Evolutionary conservation across 2,329 filamentous ascomycete genomes (phyloP).

Genomic region (Shiraia sp.): DNA sequence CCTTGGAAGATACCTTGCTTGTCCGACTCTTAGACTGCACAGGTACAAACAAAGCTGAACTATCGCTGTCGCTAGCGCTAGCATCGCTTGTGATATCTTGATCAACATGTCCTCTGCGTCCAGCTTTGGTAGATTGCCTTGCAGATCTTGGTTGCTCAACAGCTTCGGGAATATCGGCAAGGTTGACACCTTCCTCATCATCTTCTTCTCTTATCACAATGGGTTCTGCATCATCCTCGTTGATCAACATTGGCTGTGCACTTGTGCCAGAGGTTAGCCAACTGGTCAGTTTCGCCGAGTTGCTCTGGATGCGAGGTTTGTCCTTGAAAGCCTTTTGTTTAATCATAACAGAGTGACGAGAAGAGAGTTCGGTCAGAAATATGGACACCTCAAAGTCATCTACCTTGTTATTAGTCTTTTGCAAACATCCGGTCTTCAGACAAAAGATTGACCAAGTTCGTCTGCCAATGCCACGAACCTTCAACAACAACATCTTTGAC

Average conservation of each 20-base stretch:
- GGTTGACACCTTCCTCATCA: conserved; percentile 55
- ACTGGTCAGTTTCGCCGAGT: conserved; percentile 51
- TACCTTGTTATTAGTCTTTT: conserved; percentile 43
- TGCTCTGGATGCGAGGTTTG: conserved; percentile 50
- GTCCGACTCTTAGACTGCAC: conserved; percentile 21
- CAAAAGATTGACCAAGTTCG: background rate
- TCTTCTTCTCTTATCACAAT: conserved; percentile 60
- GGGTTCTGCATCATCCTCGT: conserved; percentile 50
- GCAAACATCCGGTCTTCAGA: too few relatives aligned
- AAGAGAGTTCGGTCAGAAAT: conserved; percentile 85
- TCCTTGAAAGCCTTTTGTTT: conserved; percentile 75
- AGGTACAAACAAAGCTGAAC: conserved; percentile 33
- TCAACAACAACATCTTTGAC: conserved; percentile 86
- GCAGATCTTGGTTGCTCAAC: conserved; percentile 11
- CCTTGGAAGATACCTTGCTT: conserved; percentile 10
- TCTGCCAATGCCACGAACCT: conserved; percentile 59
- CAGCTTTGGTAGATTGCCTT: conserved; percentile 17
- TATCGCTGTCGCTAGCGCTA: conserved; percentile 37
- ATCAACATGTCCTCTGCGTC: conserved; percentile 13
- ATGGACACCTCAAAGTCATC: conserved; percentile 96
- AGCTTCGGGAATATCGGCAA: conserved; percentile 62
- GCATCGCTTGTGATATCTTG: conserved; percentile 19
- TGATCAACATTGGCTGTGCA: conserved; percentile 49
- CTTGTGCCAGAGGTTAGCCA: conserved; percentile 49
- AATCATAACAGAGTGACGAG: conserved; percentile 81